Conservation (phyloP, 768 basidiomycete species). For the Gyrodon lividus region DNA sequence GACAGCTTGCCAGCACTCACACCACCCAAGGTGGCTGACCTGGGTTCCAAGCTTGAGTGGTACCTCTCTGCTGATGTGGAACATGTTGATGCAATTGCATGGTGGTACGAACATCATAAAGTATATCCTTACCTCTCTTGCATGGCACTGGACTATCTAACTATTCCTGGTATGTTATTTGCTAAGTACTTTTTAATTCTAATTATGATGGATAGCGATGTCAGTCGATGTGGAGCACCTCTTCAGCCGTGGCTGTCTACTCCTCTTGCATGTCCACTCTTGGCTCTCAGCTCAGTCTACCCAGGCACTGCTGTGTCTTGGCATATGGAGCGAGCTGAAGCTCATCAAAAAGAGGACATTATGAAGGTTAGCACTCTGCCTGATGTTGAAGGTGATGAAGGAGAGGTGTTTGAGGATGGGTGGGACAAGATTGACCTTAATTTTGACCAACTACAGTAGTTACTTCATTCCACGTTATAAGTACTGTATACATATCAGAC, state of each 20-base stretch:
- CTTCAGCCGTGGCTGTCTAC: slow-evolving; percentile 27
- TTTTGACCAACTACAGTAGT: background rate
- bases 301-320: slow-evolving; percentile 32
- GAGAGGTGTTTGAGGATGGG: background rate
- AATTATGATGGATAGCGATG: background rate
- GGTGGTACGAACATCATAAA: no score
- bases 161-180: background rate
- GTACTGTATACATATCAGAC: background rate
- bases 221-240: background rate
- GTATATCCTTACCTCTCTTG: no score
- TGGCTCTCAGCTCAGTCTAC: slow-evolving; percentile 26
- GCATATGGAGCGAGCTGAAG: slow-evolving; percentile 27
- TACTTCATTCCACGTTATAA: background rate
- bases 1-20: no score
- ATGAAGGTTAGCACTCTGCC: background rate
- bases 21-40: no score
- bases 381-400: slow-evolving; percentile 5
- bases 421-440: background rate
- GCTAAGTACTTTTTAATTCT: background rate
- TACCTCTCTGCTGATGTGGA: no score
- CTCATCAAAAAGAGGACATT: slow-evolving; percentile 25
- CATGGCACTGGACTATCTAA: background rate
- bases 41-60: no score
- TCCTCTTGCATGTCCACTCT: slow-evolving; percentile 28
- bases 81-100: no score